Evolutionary conservation across 225 moss, liverwort and hornwort genomes (phyloP), one percentile per base, ranked within the genome.

Genomic region (Neckera pumila): DNA sequence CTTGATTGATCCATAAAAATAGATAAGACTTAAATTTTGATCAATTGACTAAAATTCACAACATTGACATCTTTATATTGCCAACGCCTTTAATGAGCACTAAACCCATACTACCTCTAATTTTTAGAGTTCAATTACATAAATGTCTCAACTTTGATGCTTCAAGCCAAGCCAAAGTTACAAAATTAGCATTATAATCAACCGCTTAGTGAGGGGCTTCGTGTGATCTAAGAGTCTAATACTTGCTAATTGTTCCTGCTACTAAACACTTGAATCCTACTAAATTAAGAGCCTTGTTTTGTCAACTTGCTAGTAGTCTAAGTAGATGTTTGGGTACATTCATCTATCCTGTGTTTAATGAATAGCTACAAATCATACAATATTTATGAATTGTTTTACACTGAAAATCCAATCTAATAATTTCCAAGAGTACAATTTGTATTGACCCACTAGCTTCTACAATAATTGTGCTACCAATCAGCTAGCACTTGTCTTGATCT

Each of bases 51-150:
- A 1, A 40, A 27, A 57, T 56, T 77, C 23, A 77, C 23, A 23
- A 36, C 23, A 23, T 54, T 36, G 9, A 36, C 23, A 77, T 36
- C 23, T 34, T 36, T 76, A 5, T 22, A 23, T 5, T 53, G 30
- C 1, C 0, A 1, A 2, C 0, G 0, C 17, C 18, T 73, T 30
- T 9, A 54, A 23, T 71, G 71, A 33, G 13, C 7, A 49, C 2
- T 33, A 21, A 8, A 76, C 3, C 3, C 14, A 54, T 23, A 23
- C 33, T 2, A 31, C 0, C 1, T 14, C 9, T 22, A 53, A 2
- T 22, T 53, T 1, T 53, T 23, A 9, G 9, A 54, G 6, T 36
- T 53, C 0, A 36, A 2, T 9, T 18, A 21, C 9, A 23, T n/a
- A n/a, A n/a, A n/a, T 76, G 36, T 14, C 14, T 76, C 34, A 53